Conservation (phyloP, 192 early-diverging fungal genomes). For the Coemansia sp. region DNA sequence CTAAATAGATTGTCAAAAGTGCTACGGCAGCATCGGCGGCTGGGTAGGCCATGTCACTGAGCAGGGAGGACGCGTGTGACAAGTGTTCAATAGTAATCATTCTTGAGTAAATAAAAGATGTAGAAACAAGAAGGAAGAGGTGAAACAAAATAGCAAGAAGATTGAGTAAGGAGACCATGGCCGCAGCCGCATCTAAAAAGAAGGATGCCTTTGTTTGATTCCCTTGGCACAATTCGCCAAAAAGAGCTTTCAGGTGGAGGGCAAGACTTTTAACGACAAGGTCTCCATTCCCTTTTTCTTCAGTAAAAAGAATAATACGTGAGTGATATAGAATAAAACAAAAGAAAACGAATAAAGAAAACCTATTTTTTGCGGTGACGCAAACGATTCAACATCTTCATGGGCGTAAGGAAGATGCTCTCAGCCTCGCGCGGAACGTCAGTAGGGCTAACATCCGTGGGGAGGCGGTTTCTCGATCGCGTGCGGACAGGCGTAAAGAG, state of each 20-base stretch:
- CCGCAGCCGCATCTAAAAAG: too few species aligned
- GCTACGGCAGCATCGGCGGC: background rate
- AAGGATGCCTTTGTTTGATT: too few species aligned
- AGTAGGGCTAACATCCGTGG: background rate
- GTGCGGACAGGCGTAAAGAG: conserved; percentile 40
- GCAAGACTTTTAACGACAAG: too few species aligned
- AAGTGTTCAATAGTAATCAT: background rate
- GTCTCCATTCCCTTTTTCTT: too few species aligned
- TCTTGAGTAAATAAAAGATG: too few species aligned
- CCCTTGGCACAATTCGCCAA: too few species aligned
- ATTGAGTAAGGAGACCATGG: too few species aligned
- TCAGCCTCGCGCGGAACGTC: conserved; percentile 2
- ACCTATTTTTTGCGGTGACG: conserved; percentile 47
- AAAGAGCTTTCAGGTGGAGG: too few species aligned
- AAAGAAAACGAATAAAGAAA: background rate
- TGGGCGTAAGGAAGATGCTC: conserved; percentile 43
- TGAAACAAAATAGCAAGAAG: too few species aligned
- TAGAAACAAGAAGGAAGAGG: too few species aligned
- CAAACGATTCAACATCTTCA: conserved; percentile 50
- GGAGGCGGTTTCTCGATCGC: conserved; percentile 5
- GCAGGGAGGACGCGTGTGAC: background rate
- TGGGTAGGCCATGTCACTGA: background rate
- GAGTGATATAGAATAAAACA: background rate
- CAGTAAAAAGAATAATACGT: too few species aligned
- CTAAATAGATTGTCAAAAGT: background rate